Conservation (phyloP, 495 filamentous ascomycete genomes). For the Saxophila tyrrhenica region DNA sequence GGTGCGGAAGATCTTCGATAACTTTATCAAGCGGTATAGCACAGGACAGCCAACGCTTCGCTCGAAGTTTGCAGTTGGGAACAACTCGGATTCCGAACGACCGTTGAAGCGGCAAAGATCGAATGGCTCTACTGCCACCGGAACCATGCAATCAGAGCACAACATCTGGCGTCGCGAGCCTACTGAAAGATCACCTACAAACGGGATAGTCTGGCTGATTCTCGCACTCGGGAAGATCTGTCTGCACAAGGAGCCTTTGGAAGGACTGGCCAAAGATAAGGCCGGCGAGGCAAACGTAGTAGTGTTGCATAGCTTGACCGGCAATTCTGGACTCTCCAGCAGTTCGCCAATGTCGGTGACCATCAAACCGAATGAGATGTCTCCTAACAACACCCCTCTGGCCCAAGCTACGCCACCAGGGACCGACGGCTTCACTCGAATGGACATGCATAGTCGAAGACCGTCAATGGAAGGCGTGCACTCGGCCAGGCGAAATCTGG, state of each 20-base stretch:
- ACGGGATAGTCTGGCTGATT: conserved; percentile 68
- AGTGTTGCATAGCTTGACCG: conserved; percentile 5
- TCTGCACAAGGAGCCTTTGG: conserved; percentile 47
- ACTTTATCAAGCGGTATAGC: conserved; percentile 34
- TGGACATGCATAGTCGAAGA: conserved; percentile 10
- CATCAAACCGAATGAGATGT: conserved; percentile 16
- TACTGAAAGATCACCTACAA: conserved; percentile 50
- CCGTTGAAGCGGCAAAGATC: conserved; percentile 47
- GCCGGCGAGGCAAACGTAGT: neutral
- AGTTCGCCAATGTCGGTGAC: conserved; percentile 16
- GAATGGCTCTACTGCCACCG: conserved; percentile 16
- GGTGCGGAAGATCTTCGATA: conserved; percentile 39
- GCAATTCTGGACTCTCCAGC: conserved; percentile 10
- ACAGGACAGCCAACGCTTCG: conserved; percentile 8
- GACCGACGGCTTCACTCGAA: conserved; percentile 5
- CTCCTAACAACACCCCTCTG: conserved; percentile 19
- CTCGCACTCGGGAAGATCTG: conserved; percentile 82
- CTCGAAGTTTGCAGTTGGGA: conserved; percentile 2
- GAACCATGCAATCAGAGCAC: neutral
- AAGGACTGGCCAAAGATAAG: conserved; percentile 46
- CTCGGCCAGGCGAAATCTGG: conserved; percentile 53
- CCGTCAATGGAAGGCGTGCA: conserved; percentile 6
- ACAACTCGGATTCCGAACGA: conserved; percentile 10
- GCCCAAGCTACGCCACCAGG: conserved; percentile 16
- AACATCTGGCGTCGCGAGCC: neutral